phyloP scores from a whole-genome alignment of 2,329 filamentous ascomycete species.

The Pyrenophora teres region DNA sequence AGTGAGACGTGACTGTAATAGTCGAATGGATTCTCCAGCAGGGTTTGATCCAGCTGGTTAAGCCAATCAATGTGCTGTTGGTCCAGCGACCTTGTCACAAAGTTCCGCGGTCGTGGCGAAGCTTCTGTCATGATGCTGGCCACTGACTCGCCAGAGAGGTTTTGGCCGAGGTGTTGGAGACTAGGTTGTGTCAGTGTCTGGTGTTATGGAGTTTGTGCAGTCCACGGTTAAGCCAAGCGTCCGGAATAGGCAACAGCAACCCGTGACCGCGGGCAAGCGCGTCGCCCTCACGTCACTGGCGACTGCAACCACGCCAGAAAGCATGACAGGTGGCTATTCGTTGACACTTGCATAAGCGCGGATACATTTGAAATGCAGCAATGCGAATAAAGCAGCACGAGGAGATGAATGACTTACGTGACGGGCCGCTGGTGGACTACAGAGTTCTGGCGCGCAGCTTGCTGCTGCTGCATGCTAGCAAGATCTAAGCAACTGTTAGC shows the following conservation, averaged over 20 bases:
- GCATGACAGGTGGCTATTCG: background rate
- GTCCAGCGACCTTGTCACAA: constrained; percentile 50
- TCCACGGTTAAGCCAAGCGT: constrained; percentile 11
- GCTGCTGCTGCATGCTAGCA: constrained; percentile 55
- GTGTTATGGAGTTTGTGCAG: constrained; percentile 7
- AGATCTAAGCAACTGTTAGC: constrained; percentile 45
- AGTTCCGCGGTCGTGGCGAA: constrained; percentile 51
- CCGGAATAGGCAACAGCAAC: constrained; percentile 24
- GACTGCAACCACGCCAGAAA: background rate
- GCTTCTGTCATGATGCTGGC: constrained; percentile 56
- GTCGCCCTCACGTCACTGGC: constrained; percentile 11
- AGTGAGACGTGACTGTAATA: constrained; percentile 56
- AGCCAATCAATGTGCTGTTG: constrained; percentile 51
- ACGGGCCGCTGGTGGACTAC: constrained; percentile 43
- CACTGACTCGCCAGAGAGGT: constrained; percentile 51
- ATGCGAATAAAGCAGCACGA: background rate
- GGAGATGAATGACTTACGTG: constrained; percentile 34
- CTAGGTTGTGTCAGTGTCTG: constrained; percentile 18
- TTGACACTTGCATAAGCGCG: background rate
- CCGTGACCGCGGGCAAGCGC: constrained; percentile 23
- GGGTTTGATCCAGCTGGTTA: constrained; percentile 50
- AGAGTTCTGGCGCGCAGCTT: constrained; percentile 46
- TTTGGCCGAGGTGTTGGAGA: constrained; percentile 41
- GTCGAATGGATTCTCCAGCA: constrained; percentile 55
- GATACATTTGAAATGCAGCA: background rate